Evolutionary conservation across 768 basidiomycete genomes (phyloP).

Genomic region (Termitomyces eurrhizus): DNA sequence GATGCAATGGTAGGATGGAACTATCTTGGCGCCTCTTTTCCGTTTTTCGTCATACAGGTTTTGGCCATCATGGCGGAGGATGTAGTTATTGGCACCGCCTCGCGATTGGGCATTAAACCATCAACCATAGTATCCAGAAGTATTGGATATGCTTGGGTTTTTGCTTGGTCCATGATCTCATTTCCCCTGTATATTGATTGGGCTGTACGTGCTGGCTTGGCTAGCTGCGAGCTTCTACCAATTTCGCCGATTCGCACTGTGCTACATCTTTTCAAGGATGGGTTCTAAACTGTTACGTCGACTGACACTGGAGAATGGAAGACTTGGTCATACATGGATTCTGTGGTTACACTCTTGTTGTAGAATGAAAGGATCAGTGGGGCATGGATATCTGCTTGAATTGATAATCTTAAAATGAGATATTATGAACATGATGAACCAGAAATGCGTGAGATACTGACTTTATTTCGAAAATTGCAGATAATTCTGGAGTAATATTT

Average conservation of each 20-base stretch:
- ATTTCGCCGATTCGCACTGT: slow-evolving; percentile 7
- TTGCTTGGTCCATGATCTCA: slow-evolving; percentile 7
- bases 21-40: slow-evolving; percentile 18
- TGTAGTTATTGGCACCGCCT: slow-evolving; percentile 16
- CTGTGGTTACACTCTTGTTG: too few relatives aligned
- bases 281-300: background rate
- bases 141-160: slow-evolving; percentile 9
- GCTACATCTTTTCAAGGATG: background rate
- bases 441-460: too few relatives aligned
- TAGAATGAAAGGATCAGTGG: too few relatives aligned
- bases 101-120: background rate
- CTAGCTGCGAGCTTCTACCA: slow-evolving; percentile 4
- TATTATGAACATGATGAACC: too few relatives aligned
- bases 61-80: slow-evolving; percentile 28
- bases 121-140: background rate
- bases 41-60: slow-evolving; percentile 27
- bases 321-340: too few relatives aligned
- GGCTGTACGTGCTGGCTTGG: slow-evolving; percentile 10
- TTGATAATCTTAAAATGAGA: too few relatives aligned
- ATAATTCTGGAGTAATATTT: too few relatives aligned
- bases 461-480: too few relatives aligned
- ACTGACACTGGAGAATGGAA: background rate
- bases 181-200: slow-evolving; percentile 12
- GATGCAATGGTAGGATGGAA: slow-evolving; percentile 21
- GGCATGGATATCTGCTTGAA: too few relatives aligned